Evolutionary conservation across 1,284 basidiomycete species (phyloP), one percentile per base, ranked within the genome.

Genomic region (Pyrrhoderma noxium): DNA sequence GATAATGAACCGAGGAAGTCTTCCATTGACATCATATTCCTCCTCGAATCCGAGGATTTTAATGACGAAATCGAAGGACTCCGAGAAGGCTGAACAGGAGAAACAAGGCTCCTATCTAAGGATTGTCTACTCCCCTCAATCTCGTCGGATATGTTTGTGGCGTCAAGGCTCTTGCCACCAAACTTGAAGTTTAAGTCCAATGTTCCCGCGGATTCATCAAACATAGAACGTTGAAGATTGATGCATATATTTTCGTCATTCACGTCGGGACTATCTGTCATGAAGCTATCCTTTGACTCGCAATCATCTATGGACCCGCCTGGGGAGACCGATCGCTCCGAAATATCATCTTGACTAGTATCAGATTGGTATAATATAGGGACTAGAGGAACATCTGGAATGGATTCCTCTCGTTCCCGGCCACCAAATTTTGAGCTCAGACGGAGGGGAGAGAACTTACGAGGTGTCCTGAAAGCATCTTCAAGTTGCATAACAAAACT

Each of bases 401-500:
- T 56, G 39, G 69, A 58, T 8, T 67, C 54, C 2, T 60, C 60
- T 36, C 63, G 63, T 16, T 54, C 59, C 52, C 43, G 58, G n/a
- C n/a, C n/a, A n/a, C n/a, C n/a, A 43, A 59, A 56, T 51, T 49
- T 49, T 34, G 57, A 60, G 31, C 55, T 61, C 37, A 80, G 70
- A 37, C 69, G 72, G 52, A 73, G 75, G 31, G 85, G 65, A 49
- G 82, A 76, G 21, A 85, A 67, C 59, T 79, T 80, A 13, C 80
- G 77, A 0, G 86, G 85, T 0, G 85, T 85, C 52, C 76, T 74
- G 70, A 89, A 89, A 0, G 86, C 86, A 45, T 73, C 80, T 66
- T 89, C 87, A 8, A 89, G 67, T 62, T 89, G 84, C 63, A 89
- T 87, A 2, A 93, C 80, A 60, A 93, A 93, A 64, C 87, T 90